Percentiles rank a stretch among this genome's conserved stretches.
phyloP scores from a whole-genome alignment of 371 early-diverging fungal species.

The Mucor lusitanicus region DNA sequence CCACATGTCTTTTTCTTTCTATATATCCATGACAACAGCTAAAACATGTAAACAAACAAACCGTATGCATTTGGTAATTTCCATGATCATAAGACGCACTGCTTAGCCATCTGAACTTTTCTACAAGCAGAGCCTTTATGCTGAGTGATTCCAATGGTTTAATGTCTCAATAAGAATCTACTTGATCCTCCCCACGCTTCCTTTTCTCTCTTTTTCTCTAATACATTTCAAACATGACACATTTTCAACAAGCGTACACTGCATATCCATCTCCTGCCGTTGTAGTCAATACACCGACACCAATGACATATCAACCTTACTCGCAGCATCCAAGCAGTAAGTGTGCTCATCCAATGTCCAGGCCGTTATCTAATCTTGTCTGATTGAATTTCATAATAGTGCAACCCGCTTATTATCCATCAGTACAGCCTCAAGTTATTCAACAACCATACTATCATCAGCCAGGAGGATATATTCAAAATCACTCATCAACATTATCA shows the following conservation, averaged over 20 bases:
- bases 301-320: not conserved
- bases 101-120: not conserved
- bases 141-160: not conserved
- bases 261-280: not conserved
- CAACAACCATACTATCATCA: not conserved
- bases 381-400: not conserved
- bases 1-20: not conserved
- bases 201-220: not conserved
- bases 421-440: not conserved
- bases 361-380: not conserved
- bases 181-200: not conserved
- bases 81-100: not conserved
- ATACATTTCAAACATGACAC: not conserved
- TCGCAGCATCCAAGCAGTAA: not conserved
- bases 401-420: not conserved
- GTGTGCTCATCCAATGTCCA: not conserved
- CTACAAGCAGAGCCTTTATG: not conserved
- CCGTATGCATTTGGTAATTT: not conserved
- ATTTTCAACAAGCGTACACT: not conserved
- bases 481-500: not conserved
- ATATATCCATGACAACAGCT: not conserved
- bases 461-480: not conserved
- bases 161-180: not conserved
- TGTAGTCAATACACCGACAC: not conserved
- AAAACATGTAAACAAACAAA: not conserved